These are phyloP conservation scores for Croton setiger DNA, from an alignment of 441 rosid species.

Conservation along the genomic window DNA sequence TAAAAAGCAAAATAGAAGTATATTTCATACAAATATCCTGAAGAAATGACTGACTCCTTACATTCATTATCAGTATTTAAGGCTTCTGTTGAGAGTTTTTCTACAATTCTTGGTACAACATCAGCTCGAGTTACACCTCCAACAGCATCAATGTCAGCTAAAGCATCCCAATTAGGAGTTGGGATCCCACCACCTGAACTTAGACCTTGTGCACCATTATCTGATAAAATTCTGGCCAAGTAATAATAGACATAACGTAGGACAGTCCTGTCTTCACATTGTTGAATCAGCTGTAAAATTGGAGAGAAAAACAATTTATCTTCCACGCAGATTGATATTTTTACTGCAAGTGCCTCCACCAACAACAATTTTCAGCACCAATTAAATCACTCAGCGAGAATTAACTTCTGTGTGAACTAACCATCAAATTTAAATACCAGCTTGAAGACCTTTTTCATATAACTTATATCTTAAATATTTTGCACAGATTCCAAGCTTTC, in stretches of 20 bases:
- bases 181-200: constrained; percentile 99
- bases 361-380: not conserved
- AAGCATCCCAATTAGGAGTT: constrained; percentile 99
- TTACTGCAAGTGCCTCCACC: not conserved
- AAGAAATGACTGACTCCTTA: constrained; percentile 31
- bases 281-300: constrained; percentile 80
- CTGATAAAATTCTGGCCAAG: constrained; percentile 95
- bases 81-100: constrained; percentile 76
- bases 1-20: not conserved
- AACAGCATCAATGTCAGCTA: constrained; percentile 95
- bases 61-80: constrained; percentile 75
- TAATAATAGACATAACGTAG: constrained; percentile 97
- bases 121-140: constrained; percentile 99
- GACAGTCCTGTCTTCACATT: constrained; percentile 90
- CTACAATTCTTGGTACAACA: constrained; percentile 86
- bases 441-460: not conserved
- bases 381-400: not conserved
- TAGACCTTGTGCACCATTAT: constrained; percentile 81
- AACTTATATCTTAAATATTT: not conserved
- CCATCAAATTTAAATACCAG: not conserved
- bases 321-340: not conserved
- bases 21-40: not conserved
- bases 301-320: constrained; percentile 7
- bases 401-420: not conserved
- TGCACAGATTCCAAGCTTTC: not conserved